These are phyloP conservation scores for Tolypocladium tropicale DNA, from an alignment of 2,329 filamentous ascomycete species.

Conservation along the genomic window DNA sequence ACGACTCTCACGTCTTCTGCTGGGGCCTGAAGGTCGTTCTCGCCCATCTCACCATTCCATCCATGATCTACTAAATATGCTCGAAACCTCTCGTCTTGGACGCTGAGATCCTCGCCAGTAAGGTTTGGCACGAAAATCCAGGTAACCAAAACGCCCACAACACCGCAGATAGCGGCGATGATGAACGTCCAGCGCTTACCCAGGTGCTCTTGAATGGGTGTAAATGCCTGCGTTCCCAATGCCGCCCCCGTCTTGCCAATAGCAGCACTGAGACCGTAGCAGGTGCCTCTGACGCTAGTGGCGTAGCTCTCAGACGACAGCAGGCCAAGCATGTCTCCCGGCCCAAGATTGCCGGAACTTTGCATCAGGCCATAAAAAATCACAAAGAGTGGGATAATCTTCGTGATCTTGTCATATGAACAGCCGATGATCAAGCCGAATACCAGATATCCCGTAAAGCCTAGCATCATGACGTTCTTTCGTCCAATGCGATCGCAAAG, in stretches of 20 bases:
- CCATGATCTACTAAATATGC: slow-evolving; percentile 31
- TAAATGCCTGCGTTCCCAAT: slow-evolving; percentile 39
- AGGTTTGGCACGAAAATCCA: slow-evolving; percentile 36
- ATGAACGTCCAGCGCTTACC: slow-evolving; percentile 42
- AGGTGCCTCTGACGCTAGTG: slow-evolving; percentile 39
- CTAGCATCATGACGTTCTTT: slow-evolving; percentile 39
- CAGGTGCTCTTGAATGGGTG: slow-evolving; percentile 31
- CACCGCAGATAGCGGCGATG: slow-evolving; percentile 38
- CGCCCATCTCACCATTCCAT: slow-evolving; percentile 34
- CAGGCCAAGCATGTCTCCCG: slow-evolving; percentile 39
- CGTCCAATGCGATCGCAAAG: slow-evolving; percentile 37
- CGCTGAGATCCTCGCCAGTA: slow-evolving; percentile 30
- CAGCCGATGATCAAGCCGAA: slow-evolving; percentile 42
- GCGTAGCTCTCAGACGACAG: slow-evolving; percentile 40
- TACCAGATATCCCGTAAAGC: slow-evolving; percentile 37
- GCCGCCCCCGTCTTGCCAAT: slow-evolving; percentile 41
- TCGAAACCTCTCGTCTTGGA: slow-evolving; percentile 32
- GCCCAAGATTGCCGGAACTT: slow-evolving; percentile 36
- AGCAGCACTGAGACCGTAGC: slow-evolving; percentile 39
- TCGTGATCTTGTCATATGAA: slow-evolving; percentile 34
- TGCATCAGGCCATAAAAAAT: slow-evolving; percentile 42
- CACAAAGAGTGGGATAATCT: slow-evolving; percentile 39
- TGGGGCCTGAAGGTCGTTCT: slow-evolving; percentile 10
- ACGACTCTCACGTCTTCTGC: slow-evolving; percentile 6
- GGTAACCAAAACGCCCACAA: slow-evolving; percentile 34